phyloP scores from a whole-genome alignment of 441 rosid species.

The Populus hybrid region DNA sequence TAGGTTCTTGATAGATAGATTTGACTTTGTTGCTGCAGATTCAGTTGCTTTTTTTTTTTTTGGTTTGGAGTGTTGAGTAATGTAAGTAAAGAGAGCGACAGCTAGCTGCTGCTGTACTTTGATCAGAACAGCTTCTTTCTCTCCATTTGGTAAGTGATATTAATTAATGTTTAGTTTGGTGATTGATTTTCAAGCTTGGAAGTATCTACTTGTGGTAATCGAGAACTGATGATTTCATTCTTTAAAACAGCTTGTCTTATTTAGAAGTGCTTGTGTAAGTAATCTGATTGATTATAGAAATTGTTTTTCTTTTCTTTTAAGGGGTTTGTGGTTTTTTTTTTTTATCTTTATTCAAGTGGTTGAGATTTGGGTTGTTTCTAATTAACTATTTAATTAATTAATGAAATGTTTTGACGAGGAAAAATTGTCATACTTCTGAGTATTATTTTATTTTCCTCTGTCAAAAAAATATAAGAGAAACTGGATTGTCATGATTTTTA shows the following conservation, averaged over 20 bases:
- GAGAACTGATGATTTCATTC: neutral
- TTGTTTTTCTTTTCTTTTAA: neutral
- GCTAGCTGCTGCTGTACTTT: neutral
- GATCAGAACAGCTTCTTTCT: neutral
- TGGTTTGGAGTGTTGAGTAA: neutral
- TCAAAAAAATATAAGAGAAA: neutral
- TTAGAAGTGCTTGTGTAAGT: neutral
- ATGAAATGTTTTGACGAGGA: neutral
- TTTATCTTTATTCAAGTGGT: neutral
- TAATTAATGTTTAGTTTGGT: neutral
- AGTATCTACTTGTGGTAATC: neutral
- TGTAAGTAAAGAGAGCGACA: neutral
- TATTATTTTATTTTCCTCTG: neutral
- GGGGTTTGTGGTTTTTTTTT: neutral
- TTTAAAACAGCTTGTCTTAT: neutral
- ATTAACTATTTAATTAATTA: neutral
- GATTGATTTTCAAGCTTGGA: neutral
- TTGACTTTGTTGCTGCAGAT: neutral
- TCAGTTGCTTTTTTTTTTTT: neutral
- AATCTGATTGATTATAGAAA: neutral
- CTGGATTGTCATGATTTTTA: neutral
- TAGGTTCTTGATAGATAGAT: neutral
- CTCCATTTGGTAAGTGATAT: neutral
- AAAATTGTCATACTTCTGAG: neutral
- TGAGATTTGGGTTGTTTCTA: neutral